A percentile compares a stretch with the other conserved stretches of the same genome.
Conservation (phyloP, 2,329 filamentous ascomycete species). For the Hawksworthiomyces lignivorus region DNA sequence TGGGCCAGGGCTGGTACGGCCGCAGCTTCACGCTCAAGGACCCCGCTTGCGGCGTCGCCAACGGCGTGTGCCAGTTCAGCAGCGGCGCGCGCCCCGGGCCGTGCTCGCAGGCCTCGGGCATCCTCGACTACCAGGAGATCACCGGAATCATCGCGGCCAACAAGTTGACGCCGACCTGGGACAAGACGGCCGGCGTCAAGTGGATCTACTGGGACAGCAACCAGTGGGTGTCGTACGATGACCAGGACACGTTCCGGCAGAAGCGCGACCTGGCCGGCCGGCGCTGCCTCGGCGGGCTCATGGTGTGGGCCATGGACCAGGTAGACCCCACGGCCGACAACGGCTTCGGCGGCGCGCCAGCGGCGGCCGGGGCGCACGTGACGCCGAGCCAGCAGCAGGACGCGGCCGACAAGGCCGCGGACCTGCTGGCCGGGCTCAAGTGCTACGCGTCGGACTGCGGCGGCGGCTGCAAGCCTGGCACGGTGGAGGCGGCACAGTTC, state of each 20-base stretch:
- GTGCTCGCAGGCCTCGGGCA: conserved; percentile 17
- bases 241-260: conserved; percentile 20
- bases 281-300: conserved; percentile 22
- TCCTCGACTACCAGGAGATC: conserved; percentile 21
- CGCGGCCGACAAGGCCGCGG: no score
- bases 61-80: conserved; percentile 19
- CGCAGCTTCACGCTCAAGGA: conserved; percentile 16
- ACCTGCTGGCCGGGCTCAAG: no score
- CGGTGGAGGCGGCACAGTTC: no score
- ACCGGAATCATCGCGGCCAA: conserved; percentile 13
- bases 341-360: no score
- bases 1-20: conserved; percentile 40
- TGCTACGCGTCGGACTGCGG: no score
- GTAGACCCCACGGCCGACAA: no score
- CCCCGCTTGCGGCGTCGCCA: conserved; percentile 18
- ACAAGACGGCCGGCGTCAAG: conserved; percentile 22
- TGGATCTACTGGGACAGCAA: conserved; percentile 18
- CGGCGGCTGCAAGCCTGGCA: no score
- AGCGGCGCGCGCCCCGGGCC: conserved; percentile 14
- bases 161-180: background rate
- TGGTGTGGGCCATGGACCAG: no score
- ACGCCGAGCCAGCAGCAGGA: no score
- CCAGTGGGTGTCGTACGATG: conserved; percentile 27
- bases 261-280: conserved; percentile 20
- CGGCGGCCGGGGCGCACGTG: no score